Evolutionary conservation across 176 grass and related monocot genomes (phyloP), one percentile per base, ranked within the genome.

Genomic region (Eragrostis curvula): DNA sequence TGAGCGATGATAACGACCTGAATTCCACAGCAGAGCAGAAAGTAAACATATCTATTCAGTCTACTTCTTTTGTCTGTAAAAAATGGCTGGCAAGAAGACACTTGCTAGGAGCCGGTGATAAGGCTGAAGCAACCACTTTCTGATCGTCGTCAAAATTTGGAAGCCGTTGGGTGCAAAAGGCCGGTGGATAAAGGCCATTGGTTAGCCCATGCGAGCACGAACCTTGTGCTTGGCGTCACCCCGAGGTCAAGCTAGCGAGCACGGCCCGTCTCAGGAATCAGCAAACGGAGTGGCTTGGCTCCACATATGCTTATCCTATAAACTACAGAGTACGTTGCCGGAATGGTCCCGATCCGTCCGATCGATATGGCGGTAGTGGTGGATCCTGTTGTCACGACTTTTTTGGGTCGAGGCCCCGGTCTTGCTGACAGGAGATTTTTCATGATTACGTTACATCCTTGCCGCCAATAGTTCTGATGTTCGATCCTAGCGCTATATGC

Each of bases 321-420:
- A 2, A 58, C 7, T 46, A 40, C 51, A 59, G 28, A 15, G 66
- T n/a, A n/a, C n/a, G n/a, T 18, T 52, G 79, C 23, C 40, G 25
- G 40, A 24, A 59, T 47, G 66, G 79, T 70, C 79, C 79, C 36
- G 48, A 56, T 49, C 62, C 20, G 29, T 67, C 48, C 14, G 51
- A 30, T 70, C 66, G 78, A 21, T 21, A 12, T 36, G 32, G 32
- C 32, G 32, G 32, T 36, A 36, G 32, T 36, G 32, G 32, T 36
- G 32, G 32, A 36, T 36, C 32, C 32, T 36, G 32, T 36, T 36
- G 32, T 36, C 32, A 36, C 32, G 32, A 36, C 32, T 36, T 36
- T 36, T 36, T 36, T 36, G 32, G 32, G 32, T 36, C 32, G 32
- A 36, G 32, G 32, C 32, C 32, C 32, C 32, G 3, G 32, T 36